These are phyloP conservation scores for Polyrhizophydium stewartii DNA, from an alignment of 371 early-diverging fungal genomes.

Conservation along the genomic window DNA sequence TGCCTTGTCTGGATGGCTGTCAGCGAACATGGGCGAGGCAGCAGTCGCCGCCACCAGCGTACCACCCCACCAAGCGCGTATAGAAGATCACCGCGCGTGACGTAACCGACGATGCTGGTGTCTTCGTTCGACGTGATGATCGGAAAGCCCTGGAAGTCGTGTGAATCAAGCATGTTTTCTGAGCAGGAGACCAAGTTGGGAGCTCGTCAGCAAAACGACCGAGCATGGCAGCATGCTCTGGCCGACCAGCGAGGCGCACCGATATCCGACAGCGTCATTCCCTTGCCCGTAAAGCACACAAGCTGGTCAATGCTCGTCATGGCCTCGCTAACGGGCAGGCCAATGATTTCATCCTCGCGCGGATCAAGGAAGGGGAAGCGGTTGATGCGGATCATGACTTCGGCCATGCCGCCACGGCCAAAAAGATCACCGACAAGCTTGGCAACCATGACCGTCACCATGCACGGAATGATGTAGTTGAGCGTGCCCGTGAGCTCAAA, in stretches of 20 bases:
- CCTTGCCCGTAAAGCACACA: constrained; percentile 54
- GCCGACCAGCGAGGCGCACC: too few species aligned
- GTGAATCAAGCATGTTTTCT: neutral
- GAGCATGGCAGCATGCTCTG: too few species aligned
- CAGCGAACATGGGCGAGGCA: neutral
- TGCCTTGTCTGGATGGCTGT: neutral
- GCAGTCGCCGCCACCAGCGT: constrained; percentile 12
- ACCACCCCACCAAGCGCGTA: constrained; percentile 36
- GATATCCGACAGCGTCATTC: constrained; percentile 40
- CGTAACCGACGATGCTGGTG: constrained; percentile 52
- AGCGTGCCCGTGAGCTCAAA: constrained; percentile 93
- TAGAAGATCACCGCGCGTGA: constrained; percentile 11
- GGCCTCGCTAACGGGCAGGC: constrained; percentile 15
- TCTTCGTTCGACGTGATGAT: constrained; percentile 45
- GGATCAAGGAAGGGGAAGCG: constrained; percentile 84
- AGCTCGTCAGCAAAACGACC: neutral
- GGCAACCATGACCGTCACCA: constrained; percentile 90
- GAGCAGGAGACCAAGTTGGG: neutral
- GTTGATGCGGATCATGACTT: constrained; percentile 72
- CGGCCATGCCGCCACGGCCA: constrained; percentile 77
- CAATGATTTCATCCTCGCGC: constrained; percentile 38
- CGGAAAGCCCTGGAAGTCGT: constrained; percentile 29
- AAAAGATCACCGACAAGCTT: constrained; percentile 87
- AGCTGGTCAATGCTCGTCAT: constrained; percentile 32
- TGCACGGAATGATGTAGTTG: constrained; percentile 85